Evolutionary conservation across 2,329 filamentous ascomycete species (phyloP), one percentile per base, ranked within the genome.

Genomic region (Coniella vitis): DNA sequence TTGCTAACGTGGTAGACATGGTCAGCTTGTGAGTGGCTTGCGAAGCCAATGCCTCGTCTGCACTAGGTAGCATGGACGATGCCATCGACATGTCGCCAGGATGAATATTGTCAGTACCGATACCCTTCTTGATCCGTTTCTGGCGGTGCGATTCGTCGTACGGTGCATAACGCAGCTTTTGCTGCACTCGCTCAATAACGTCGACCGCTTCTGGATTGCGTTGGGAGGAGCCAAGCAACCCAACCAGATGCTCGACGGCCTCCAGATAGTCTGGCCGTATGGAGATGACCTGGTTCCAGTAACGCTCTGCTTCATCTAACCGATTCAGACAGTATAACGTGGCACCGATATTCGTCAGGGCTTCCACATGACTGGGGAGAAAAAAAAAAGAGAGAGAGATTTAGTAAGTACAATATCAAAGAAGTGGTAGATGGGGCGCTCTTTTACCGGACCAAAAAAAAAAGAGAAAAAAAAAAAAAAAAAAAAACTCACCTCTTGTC

Each of bases 171-270:
- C 78, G 79, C 38, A 96, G 70, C 7, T 83, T 80, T 3, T 76
- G 76, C 66, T 98, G 90, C 7, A 98, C 83, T 61, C 83, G 87
- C 56, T 86, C 81, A 57, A 98, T 95, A 44, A 95, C 83, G 42
- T 85, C 81, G 51, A 98, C 83, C 7, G 93, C 93, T 62, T 97
- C 89, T 58, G 78, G 82, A 42, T 83, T 86, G 54, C 90, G 79
- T 50, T 94, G 86, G 53, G 83, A 87, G 42, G 78, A 81, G 62
- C 91, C 96, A 16, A 97, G 67, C 40, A 97, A 72, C 1, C 90
- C 89, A 25, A 97, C 87, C 1, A 98, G 76, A 69, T 97, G 90
- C 63, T 98, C 93, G 3, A 93, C 89, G 7, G 93, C 90, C 68
- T 98, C 93, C 49, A 98, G 86, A 66, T 95, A 94, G 61, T 83